Conservation (phyloP, 805 yeast species). For the Metschnikowia kunwiensis region DNA sequence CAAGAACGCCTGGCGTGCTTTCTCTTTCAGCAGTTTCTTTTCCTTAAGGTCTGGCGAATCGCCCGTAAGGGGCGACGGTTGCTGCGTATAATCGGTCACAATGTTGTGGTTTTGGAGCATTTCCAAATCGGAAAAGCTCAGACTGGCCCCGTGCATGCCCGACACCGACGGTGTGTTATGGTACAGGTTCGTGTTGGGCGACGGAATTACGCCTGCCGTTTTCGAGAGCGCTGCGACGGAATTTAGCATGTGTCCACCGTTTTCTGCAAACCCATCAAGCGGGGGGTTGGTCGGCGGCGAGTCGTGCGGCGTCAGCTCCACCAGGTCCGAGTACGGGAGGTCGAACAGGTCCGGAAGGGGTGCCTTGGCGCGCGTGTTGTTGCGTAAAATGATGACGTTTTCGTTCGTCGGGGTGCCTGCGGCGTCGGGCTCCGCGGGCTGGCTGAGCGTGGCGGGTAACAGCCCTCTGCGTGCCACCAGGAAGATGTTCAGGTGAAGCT, state of each 20-base stretch:
- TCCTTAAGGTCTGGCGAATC: conserved; percentile 20
- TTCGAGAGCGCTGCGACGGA: neutral
- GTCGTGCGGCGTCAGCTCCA: conserved; percentile 8
- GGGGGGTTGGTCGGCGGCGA: neutral
- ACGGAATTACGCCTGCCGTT: conserved; percentile 19
- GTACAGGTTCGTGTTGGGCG: conserved; percentile 25
- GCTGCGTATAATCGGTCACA: conserved; percentile 18
- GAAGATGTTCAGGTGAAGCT: conserved; percentile 52
- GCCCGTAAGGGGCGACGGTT: conserved; percentile 24
- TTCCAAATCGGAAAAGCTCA: conserved; percentile 10
- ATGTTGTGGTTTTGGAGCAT: conserved; percentile 11
- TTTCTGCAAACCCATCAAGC: neutral
- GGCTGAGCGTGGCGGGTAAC: conserved; percentile 14
- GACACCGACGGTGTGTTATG: conserved; percentile 26
- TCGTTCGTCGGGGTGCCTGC: conserved; percentile 32
- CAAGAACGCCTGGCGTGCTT: conserved; percentile 5
- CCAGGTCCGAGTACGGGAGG: conserved; percentile 11
- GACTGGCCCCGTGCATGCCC: conserved; percentile 3
- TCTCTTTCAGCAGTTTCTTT: conserved; percentile 8
- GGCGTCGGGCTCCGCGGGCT: conserved; percentile 4
- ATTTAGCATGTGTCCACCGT: neutral
- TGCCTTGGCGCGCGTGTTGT: conserved; percentile 50
- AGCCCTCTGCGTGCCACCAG: conserved; percentile 18
- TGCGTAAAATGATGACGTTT: conserved; percentile 49
- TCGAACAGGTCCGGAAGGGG: conserved; percentile 36